Base-by-base conservation (phyloP, 305 asterid genomes). In the Rubia tinctorum region DNA sequence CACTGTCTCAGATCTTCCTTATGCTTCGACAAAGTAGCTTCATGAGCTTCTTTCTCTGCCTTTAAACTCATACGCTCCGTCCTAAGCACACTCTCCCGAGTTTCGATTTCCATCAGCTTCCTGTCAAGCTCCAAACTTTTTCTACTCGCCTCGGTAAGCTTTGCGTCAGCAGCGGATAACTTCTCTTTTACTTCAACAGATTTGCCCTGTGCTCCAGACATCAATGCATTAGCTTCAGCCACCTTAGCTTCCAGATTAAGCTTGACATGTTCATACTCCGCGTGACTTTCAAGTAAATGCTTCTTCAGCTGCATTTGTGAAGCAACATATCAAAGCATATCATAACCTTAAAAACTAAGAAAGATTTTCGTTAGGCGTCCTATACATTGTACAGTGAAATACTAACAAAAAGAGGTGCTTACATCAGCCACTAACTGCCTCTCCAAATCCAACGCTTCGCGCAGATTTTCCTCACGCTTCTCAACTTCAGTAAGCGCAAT, bases 21-120 rank as follows among this genome's bases (percentile, higher is more conserved):
- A 60, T 83, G 96, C 84, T 87, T 88, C 78, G 82, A 73, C 68
- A 86, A 72, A 49, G 78, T 79, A 53, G 83, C 83, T 81, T 82
- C 92, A 64, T 91, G 96, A 49, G 92, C 90, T 79, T 86, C 93
- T 83, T 88, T 85, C 98, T 91, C 98, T 22, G 93, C 79, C 69
- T 79, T 84, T 4, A 94, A 82, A 82, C 96, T 87, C 73, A 83
- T 71, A 30, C 90, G 90, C 86, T 94, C 96, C 82, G 88, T 82
- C 82, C 81, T 85, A 18, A 91, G 84, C 71, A 87, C 87, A 82
- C 89, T 91, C 82, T 93, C 98, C 58, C 88, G 93, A 66, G 89
- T 82, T 80, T 85, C 98, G 58, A 93, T 83, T 82, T 91, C 97
- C 73, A 83, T 88, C 78, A 89, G 80, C 85, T 79, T 93, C 86